Percentiles rank a stretch among this genome's conserved stretches.
phyloP scores from a whole-genome alignment of 2,329 filamentous ascomycete genomes.

The Metarhizium robertsii region DNA sequence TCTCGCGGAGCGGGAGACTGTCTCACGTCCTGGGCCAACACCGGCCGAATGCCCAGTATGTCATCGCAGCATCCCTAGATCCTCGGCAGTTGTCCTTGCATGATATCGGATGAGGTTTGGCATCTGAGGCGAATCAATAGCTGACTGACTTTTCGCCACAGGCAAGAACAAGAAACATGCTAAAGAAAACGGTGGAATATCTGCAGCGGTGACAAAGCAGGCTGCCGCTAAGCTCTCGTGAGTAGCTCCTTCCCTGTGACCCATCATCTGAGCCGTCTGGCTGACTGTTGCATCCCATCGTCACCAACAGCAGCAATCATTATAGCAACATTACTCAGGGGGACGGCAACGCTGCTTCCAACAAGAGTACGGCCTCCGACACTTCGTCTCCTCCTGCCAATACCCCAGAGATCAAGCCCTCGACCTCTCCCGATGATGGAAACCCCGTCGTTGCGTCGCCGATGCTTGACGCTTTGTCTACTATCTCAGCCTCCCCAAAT shows the following conservation, averaged over 20 bases:
- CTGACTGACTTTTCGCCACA: neutral
- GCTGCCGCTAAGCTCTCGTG: conserved; percentile 43
- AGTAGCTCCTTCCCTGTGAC: conserved; percentile 24
- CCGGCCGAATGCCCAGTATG: conserved; percentile 29
- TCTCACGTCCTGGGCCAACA: conserved; percentile 18
- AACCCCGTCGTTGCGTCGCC: conserved; percentile 32
- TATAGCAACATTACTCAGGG: conserved; percentile 17
- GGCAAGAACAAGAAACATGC: conserved; percentile 45
- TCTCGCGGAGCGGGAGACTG: conserved; percentile 21
- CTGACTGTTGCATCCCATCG: conserved; percentile 14
- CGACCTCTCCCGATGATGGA: conserved; percentile 29
- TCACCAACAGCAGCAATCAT: conserved; percentile 9
- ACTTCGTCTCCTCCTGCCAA: conserved; percentile 33
- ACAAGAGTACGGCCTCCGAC: conserved; percentile 30
- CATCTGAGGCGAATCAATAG: neutral
- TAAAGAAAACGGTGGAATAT: conserved; percentile 42
- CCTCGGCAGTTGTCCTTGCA: neutral
- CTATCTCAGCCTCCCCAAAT: conserved; percentile 38
- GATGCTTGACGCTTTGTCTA: conserved; percentile 37
- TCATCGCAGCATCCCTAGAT: conserved; percentile 7
- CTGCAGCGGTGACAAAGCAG: conserved; percentile 44
- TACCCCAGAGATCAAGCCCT: conserved; percentile 37
- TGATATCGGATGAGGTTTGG: neutral
- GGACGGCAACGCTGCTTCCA: conserved; percentile 21
- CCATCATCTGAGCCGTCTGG: conserved; percentile 11